Base-by-base conservation (phyloP, 768 basidiomycete genomes). In the Lactarius hengduanensis region DNA sequence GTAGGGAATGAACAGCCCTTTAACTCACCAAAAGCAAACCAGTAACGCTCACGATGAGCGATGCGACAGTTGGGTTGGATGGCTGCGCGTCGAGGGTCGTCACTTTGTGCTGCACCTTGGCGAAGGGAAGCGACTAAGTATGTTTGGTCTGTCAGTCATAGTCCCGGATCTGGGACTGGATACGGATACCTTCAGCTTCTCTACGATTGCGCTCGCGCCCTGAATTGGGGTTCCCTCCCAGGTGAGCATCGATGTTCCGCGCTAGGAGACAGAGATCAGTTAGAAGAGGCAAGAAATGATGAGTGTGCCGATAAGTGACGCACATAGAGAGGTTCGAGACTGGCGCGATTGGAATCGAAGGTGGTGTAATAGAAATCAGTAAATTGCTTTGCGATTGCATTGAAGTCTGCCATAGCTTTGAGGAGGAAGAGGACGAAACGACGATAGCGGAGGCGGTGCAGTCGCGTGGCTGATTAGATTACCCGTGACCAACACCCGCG, bases 21-120 rank as follows among this genome's bases (percentile, higher is more conserved):
- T 57, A 26, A 78, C 86, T 69, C 70, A 92, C 96, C 56, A 89
- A 41, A 43, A 98, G 80, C 55, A 86, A 76, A 3, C 96, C 96
- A n/a, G 95, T 97, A 22, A 98, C 94, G 74, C 87, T 86, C 65
- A 98, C 93, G 58, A 93, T 74, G 61, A 91, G 76, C 70, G 85
- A 87, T 1, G 86, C 82, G 11, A 82, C 74, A 9, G 77, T 71
- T 2, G 79, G 76, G 6, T 83, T 82, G 1, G 95, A 91, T 1
- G 96, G 96, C 76, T 98, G 97, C 15, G 88, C 91, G 75, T 97
- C 95, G 50, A 86, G 78, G 8, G 94, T 98, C 26, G 85, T 80
- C 72, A 98, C 82, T 59, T 86, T 84, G 82, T 98, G 96, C 72
- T 78, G 77, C 58, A 98, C 92, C 70, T 84, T 88, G 53, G 73